Evolutionary conservation across 2,329 filamentous ascomycete species (phyloP).

Genomic region (Colletotrichum noveboracense): DNA sequence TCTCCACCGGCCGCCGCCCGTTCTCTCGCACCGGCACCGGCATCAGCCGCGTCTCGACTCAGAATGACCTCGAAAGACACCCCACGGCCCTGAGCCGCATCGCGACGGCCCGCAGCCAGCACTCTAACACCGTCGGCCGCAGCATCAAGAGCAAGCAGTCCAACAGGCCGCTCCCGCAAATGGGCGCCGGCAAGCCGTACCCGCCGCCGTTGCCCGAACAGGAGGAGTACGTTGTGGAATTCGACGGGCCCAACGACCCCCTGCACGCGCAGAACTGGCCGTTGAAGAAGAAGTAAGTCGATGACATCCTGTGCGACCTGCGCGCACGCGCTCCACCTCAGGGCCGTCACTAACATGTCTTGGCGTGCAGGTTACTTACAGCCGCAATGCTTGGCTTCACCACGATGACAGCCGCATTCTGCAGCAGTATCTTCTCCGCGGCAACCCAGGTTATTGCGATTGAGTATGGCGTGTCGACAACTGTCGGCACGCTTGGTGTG

Average conservation of each 20-base stretch:
- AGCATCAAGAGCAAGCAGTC: constrained; percentile 53
- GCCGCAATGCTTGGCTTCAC: constrained; percentile 75
- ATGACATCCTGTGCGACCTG: constrained; percentile 3
- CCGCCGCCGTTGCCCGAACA: constrained; percentile 72
- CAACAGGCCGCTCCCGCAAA: constrained; percentile 66
- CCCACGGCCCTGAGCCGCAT: constrained; percentile 75
- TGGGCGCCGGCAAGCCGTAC: constrained; percentile 77
- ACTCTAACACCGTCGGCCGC: constrained; percentile 73
- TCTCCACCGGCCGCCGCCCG: constrained; percentile 33
- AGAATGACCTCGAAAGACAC: constrained; percentile 71
- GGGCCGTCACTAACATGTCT: constrained; percentile 1
- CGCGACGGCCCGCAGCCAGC: constrained; percentile 72
- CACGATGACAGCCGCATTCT: constrained; percentile 72
- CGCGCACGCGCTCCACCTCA: background rate
- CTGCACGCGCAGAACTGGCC: constrained; percentile 90
- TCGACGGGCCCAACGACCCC: constrained; percentile 83
- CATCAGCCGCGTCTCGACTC: constrained; percentile 68
- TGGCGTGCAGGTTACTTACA: constrained; percentile 56
- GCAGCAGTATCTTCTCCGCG: constrained; percentile 71
- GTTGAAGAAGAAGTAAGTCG: constrained; percentile 72
- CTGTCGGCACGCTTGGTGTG: constrained; percentile 69
- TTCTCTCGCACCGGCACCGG: constrained; percentile 41
- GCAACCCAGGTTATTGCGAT: constrained; percentile 62
- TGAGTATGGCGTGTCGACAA: constrained; percentile 64
- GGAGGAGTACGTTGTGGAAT: constrained; percentile 84